Base-by-base conservation (phyloP, 768 basidiomycete genomes). In the Mycena floridula region DNA sequence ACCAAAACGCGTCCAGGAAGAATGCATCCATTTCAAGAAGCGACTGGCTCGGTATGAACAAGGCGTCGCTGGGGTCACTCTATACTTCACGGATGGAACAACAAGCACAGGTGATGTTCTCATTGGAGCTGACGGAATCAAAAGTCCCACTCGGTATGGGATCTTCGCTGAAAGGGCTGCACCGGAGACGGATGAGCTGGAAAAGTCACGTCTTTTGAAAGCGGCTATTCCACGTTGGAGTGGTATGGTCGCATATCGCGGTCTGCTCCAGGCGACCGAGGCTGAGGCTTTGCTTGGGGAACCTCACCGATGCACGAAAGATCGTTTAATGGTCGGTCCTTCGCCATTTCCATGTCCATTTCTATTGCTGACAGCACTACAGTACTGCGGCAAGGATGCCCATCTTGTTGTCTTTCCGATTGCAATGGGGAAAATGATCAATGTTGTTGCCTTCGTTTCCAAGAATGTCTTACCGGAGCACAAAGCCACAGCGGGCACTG, bases 361-460 rank as follows among this genome's bases (percentile, higher is more conserved):
- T 18, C 28, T 9, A 30, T 30, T 30, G 16, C 28, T 30, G 9
- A 30, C 16, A 16, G 20, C 7, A 37, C 21, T 36, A 26, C 40
- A 75, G 73, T 75, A 73, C 52, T 74, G 72, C 45, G 73, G 73
- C 1, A 66, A 67, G 56, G 59, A 58, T 59, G 73, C 72, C 62
- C 73, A 74, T 46, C 63, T 74, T 25, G 72, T 76, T 24, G 67
- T 68, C 49, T 75, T 74, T 51, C 65, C 68, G 2, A 71, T 75
- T 35, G 69, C 72, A 1, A 59, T 60, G 46, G 68, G 70, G 1
- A 65, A 60, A 18, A 54, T 73, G 8, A 64, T 72, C 23, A 75
- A 77, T 48, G 63, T 75, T 15, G 71, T 74, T 25, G 65, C 69
- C 0, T 65, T 74, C 49, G 55, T 62, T 2, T 68, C 70, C 24